These are phyloP conservation scores for Chaetomium cochliodes DNA, from an alignment of 495 filamentous ascomycete genomes.

Conservation along the genomic window DNA sequence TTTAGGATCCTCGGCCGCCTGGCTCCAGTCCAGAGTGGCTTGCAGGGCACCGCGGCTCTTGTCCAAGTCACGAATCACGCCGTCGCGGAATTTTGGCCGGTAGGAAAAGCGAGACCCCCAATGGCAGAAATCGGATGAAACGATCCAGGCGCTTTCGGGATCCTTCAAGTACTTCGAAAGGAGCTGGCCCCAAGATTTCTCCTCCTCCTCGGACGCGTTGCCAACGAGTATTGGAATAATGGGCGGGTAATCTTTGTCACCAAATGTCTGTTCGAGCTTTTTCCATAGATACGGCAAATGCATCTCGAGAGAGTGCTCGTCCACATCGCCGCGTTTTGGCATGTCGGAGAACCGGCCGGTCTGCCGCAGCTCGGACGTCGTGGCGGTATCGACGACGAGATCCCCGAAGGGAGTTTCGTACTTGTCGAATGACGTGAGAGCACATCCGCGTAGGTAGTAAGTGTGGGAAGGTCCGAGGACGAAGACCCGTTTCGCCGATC, in stretches of 20 bases:
- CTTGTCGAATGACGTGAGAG: constrained; percentile 68
- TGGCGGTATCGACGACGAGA: constrained; percentile 67
- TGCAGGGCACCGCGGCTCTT: constrained; percentile 36
- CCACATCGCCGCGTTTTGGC: constrained; percentile 66
- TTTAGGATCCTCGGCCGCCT: constrained; percentile 22
- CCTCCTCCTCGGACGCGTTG: constrained; percentile 62
- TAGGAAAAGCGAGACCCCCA: constrained; percentile 90
- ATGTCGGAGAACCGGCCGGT: constrained; percentile 75
- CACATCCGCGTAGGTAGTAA: constrained; percentile 71
- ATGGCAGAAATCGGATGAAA: constrained; percentile 95
- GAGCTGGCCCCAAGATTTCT: constrained; percentile 65
- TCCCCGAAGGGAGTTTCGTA: constrained; percentile 87
- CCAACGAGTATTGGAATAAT: constrained; percentile 89
- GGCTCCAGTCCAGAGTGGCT: constrained; percentile 49
- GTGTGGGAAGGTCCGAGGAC: constrained; percentile 94
- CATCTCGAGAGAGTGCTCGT: constrained; percentile 95
- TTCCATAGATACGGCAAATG: constrained; percentile 94
- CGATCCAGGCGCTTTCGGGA: constrained; percentile 74
- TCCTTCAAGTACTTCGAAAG: constrained; percentile 80
- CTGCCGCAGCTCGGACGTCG: constrained; percentile 60
- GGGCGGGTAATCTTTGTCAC: constrained; percentile 57
- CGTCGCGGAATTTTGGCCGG: constrained; percentile 40
- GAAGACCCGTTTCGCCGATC: constrained; percentile 80
- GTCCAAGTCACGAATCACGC: constrained; percentile 28
- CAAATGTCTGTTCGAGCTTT: constrained; percentile 61